A percentile compares a stretch with the other conserved stretches of the same genome.
Evolutionary conservation across 768 basidiomycete genomes (phyloP).

Genomic region (Tylopilus cervinicoccineus): DNA sequence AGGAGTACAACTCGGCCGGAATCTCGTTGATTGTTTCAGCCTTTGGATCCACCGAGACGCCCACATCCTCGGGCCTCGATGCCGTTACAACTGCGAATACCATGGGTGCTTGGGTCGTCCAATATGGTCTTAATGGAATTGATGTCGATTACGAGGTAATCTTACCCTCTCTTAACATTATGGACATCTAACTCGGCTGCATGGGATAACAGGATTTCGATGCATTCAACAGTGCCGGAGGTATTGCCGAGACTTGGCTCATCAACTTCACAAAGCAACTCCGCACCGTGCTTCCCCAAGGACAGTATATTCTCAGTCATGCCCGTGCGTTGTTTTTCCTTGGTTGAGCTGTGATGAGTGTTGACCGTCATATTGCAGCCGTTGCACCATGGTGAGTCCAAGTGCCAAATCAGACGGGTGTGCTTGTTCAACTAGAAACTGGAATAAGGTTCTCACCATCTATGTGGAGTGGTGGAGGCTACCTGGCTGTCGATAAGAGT

Average conservation of each 20-base stretch:
- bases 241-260: conserved; percentile 37
- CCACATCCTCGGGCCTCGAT: conserved; percentile 39
- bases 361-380: conserved; percentile 7
- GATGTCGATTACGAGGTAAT: conserved; percentile 50
- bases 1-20: conserved; percentile 50
- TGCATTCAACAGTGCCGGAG: conserved; percentile 32
- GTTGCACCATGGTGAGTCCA: conserved; percentile 17
- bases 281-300: conserved; percentile 29
- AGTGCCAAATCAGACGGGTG: background rate
- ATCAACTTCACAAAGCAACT: conserved; percentile 30
- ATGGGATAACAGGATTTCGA: conserved; percentile 25
- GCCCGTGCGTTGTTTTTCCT: conserved; percentile 25
- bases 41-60: conserved; percentile 44
- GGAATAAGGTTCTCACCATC: conserved; percentile 17
- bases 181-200: background rate
- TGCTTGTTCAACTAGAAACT: background rate
- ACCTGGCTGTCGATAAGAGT: conserved; percentile 30
- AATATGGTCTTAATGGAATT: conserved; percentile 48
- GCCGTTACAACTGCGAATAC: conserved; percentile 38
- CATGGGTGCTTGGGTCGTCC: conserved; percentile 43
- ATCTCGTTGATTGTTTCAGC: conserved; percentile 56
- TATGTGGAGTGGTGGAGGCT: conserved; percentile 29
- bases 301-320: conserved; percentile 32
- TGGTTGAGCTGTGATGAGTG: background rate
- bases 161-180: background rate